Evolutionary conservation across 2,329 filamentous ascomycete species (phyloP), one percentile per base, ranked within the genome.

Genomic region (Fusarium ramigenum): DNA sequence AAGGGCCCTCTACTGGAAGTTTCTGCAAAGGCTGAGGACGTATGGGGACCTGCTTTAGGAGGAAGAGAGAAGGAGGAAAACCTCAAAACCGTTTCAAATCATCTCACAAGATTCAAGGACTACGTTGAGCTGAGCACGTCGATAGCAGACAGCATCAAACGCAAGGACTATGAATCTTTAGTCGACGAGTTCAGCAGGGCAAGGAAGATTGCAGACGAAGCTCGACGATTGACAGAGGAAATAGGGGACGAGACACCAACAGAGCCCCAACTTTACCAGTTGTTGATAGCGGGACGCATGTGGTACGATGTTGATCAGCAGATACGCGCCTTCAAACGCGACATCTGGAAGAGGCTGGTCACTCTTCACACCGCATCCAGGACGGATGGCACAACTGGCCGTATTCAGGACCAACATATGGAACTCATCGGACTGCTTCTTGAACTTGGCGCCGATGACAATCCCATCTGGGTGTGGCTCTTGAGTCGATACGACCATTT

Each of bases 401-500:
- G 91, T 43, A 86, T 89, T 10, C 94, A 96, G 78, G 94, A 97
- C 75, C 89, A 91, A 80, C 93, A 98, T 78, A 94, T 98, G 90
- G 94, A 97, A 79, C 86, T 98, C 53, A 98, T 99, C 61, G 88
- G 91, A 28, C 87, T 98, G 40, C 87, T 99, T 60, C 85, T 99
- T n/a, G 96, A 99, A 81, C 86, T 99, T 25, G 97, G 96, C 11
- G 95, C 97, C 5, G 93, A 97, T 15, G 95, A 98, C 67, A 99
- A 97, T 77, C 96, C 96, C 3, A 97, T 99, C 70, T 97, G 94
- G 93, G 89, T 97, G 16, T 99, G 96, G 95, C 89, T 99, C 32
- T 85, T 96, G 62, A 97, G 94, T 78, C 91, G 94, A 50, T 97
- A 95, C 79, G 94, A 97, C 73, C 92, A 95, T 78, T 87, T 99